These are phyloP conservation scores for Mycosphaerella arachidis DNA, from an alignment of 2,329 filamentous ascomycete species.

Conservation along the genomic window DNA sequence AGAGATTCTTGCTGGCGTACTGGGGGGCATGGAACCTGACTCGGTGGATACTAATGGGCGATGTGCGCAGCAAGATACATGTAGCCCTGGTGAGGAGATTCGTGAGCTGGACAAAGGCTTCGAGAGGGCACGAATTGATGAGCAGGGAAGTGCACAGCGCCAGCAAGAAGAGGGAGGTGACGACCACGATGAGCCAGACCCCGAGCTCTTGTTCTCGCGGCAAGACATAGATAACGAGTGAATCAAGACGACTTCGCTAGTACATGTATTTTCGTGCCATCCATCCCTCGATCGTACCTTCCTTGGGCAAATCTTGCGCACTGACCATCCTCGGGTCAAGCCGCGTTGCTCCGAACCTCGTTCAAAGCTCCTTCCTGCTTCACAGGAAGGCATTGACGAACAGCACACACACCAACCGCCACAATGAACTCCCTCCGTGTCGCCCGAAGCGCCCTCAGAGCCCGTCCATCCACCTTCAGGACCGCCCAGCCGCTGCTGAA, in stretches of 20 bases:
- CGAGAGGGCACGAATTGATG: slow-evolving; percentile 26
- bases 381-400: not conserved
- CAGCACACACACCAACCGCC: slow-evolving; percentile 1
- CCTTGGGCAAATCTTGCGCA: not conserved
- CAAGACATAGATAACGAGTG: slow-evolving; percentile 26
- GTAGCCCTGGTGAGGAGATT: slow-evolving; percentile 27
- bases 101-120: slow-evolving; percentile 33
- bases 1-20: slow-evolving; percentile 48
- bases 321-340: not conserved
- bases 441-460: slow-evolving; percentile 83
- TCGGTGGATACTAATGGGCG: slow-evolving; percentile 9
- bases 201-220: slow-evolving; percentile 47
- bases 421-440: slow-evolving; percentile 93
- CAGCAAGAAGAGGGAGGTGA: slow-evolving; percentile 26
- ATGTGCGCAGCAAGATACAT: slow-evolving; percentile 3
- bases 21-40: slow-evolving; percentile 19
- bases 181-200: slow-evolving; percentile 43
- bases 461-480: slow-evolving; percentile 71
- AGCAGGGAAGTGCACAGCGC: slow-evolving; percentile 14
- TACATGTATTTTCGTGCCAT: not conserved
- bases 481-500: slow-evolving; percentile 68
- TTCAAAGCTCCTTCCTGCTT: not conserved
- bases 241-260: not conserved
- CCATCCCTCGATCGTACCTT: not conserved
- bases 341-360: not conserved